Evolutionary conservation across 1,284 basidiomycete genomes (phyloP), one percentile per base, ranked within the genome.

Genomic region (Golubevia pallescens): DNA sequence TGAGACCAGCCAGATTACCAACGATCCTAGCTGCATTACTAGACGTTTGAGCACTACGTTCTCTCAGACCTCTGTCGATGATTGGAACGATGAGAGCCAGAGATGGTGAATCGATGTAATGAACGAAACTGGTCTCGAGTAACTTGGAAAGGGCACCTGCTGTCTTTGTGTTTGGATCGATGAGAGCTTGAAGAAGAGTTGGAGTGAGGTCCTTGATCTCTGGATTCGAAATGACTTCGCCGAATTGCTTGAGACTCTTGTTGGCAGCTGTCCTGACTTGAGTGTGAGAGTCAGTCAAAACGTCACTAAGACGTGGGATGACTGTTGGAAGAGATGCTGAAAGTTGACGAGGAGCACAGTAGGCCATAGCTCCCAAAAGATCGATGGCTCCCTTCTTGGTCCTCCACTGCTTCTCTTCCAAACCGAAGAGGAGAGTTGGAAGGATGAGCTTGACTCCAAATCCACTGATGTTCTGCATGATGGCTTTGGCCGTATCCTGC

Each of bases 361-460:
- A 99, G 0, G 97, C 97, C 95, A 99, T 99, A 88, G 95, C 93
- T 48, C 97, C 97, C 63, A 99, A 88, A n/a, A 99, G 87, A 86
- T 99, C 97, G 73, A 99, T 97, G 2, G 95, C 96, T 90, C 97
- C 87, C 86, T 98, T 98, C 88, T 99, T 99, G 1, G 95, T 94
- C 28, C 96, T 90, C 97, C 97, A 99, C 86, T 99, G 97, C 86
- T 97, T 98, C 86, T 99, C 97, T 75, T 98, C 95, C 58, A 99
- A 88, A 42, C 95, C 96, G 42, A 91, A 92, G 3, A 99, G 89
- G 6, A 99, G 87, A 1, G 93, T 92, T 0, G 97, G 97, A 4
- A 99, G 88, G 69, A 99, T 95, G 61, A 95, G 90, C 87, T 99
- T 99, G 85, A 99, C 92, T 60, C 83, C 81, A 58, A 80, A 81